Conservation (phyloP, 495 filamentous ascomycete species). For the Polyplosphaeria fusca region DNA sequence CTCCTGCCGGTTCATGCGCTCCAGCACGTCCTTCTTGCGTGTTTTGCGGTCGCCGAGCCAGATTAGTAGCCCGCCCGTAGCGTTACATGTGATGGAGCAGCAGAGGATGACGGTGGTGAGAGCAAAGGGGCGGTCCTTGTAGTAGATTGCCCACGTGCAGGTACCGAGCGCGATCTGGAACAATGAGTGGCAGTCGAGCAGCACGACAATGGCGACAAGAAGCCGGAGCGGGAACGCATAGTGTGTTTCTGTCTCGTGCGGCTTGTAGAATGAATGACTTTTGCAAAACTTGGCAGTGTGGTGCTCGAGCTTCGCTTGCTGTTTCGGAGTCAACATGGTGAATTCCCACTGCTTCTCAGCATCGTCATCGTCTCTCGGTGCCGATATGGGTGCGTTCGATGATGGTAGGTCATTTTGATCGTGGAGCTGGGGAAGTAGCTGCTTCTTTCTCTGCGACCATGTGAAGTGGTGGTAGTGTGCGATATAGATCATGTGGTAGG, state of each 20-base stretch:
- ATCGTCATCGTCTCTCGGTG: slow-evolving; percentile 33
- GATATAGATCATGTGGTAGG: slow-evolving; percentile 76
- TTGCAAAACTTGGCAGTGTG: slow-evolving; percentile 73
- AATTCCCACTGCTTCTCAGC: slow-evolving; percentile 49
- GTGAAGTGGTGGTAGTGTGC: slow-evolving; percentile 65
- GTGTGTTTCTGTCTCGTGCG: slow-evolving; percentile 77
- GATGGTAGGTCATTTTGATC: slow-evolving; percentile 69
- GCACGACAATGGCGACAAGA: slow-evolving; percentile 65
- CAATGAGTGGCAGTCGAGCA: slow-evolving; percentile 71
- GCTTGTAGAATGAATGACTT: slow-evolving; percentile 80
- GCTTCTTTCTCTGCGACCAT: slow-evolving; percentile 64
- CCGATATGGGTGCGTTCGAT: slow-evolving; percentile 40
- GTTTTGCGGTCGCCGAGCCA: slow-evolving; percentile 66
- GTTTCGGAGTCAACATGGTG: slow-evolving; percentile 58
- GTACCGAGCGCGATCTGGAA: slow-evolving; percentile 73
- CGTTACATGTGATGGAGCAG: slow-evolving; percentile 70
- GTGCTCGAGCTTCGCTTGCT: slow-evolving; percentile 62
- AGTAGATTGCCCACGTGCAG: slow-evolving; percentile 69
- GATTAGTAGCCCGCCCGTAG: slow-evolving; percentile 67
- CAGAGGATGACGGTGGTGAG: slow-evolving; percentile 75
- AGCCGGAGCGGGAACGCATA: slow-evolving; percentile 70
- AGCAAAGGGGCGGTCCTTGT: slow-evolving; percentile 60
- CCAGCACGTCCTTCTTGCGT: slow-evolving; percentile 78
- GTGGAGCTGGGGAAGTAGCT: slow-evolving; percentile 58
- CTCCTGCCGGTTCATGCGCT: slow-evolving; percentile 68